A percentile compares a stretch with the other conserved stretches of the same genome.
Evolutionary conservation across 305 asterid species (phyloP).

Genomic region (Fraxinus sp.): DNA sequence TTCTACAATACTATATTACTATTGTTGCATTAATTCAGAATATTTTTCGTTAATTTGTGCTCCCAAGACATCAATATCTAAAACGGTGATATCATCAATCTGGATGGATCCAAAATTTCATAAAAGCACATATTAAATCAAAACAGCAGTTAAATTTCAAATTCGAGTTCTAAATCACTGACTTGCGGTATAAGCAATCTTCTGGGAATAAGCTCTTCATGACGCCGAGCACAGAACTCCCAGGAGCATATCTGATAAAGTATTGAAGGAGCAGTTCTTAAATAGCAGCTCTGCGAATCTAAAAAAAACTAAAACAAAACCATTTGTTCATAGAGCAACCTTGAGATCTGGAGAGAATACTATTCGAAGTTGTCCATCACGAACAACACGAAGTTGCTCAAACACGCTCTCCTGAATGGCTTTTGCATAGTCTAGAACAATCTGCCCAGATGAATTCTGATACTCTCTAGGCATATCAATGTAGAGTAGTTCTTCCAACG

Average conservation of each 20-base stretch:
- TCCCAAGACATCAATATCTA: neutral
- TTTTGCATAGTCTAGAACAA: conserved; percentile 43
- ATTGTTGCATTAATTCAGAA: neutral
- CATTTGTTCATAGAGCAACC: conserved; percentile 27
- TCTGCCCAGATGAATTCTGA: conserved; percentile 41
- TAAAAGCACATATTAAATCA: neutral
- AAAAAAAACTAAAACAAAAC: neutral
- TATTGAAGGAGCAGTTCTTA: neutral
- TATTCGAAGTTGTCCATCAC: conserved; percentile 50
- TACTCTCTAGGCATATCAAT: conserved; percentile 42
- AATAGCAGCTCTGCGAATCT: neutral
- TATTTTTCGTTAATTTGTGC: neutral
- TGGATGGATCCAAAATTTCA: neutral
- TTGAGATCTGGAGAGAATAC: conserved; percentile 50
- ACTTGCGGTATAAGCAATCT: conserved; percentile 51
- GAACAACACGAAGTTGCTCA: conserved; percentile 48
- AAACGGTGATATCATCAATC: neutral
- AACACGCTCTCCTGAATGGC: conserved; percentile 49
- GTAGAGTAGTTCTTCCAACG: conserved; percentile 39
- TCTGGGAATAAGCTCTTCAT: conserved; percentile 45
- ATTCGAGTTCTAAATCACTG: conserved; percentile 8
- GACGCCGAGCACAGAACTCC: conserved; percentile 57
- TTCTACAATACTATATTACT: neutral
- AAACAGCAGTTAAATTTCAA: neutral
- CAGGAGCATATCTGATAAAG: conserved; percentile 44